Percentiles rank a stretch among this genome's conserved stretches.
Conservation (phyloP, 768 basidiomycete genomes). For the Leccinellum albellum region DNA sequence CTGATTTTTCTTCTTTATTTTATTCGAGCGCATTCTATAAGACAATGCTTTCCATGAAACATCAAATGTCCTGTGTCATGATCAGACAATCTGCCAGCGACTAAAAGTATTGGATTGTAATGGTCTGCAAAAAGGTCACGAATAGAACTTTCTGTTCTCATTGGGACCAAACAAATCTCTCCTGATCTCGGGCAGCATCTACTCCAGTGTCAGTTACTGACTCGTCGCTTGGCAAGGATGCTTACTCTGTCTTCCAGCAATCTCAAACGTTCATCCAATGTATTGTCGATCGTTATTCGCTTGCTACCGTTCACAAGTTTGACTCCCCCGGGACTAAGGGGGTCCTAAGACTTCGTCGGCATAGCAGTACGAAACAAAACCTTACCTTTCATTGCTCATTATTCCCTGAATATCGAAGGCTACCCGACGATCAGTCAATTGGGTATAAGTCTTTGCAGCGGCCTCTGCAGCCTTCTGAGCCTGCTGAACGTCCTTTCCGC, state of each 20-base stretch:
- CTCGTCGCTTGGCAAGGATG: conserved; percentile 1
- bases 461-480: conserved; percentile 60
- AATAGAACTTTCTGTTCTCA: conserved; percentile 89
- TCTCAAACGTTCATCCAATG: conserved; percentile 85
- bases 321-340: conserved; percentile 78
- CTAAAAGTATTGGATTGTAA: background rate
- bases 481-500: conserved; percentile 60
- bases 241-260: conserved; percentile 86
- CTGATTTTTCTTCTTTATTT: background rate
- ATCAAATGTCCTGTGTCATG: background rate
- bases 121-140: conserved; percentile 32
- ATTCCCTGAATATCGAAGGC: conserved; percentile 53
- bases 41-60: background rate
- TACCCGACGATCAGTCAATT: conserved; percentile 70
- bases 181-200: conserved; percentile 97
- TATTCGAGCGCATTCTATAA: background rate
- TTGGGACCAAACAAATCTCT: conserved; percentile 86
- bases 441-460: conserved; percentile 66
- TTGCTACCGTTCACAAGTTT: conserved; percentile 66
- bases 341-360: background rate
- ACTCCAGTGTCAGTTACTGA: background rate
- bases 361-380: conserved; percentile 1
- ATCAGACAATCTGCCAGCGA: background rate
- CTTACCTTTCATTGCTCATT: conserved; percentile 68
- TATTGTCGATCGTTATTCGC: conserved; percentile 90